Base-by-base conservation (phyloP, 352 stramenopile species). In the Globisporangium okanoganense region DNA sequence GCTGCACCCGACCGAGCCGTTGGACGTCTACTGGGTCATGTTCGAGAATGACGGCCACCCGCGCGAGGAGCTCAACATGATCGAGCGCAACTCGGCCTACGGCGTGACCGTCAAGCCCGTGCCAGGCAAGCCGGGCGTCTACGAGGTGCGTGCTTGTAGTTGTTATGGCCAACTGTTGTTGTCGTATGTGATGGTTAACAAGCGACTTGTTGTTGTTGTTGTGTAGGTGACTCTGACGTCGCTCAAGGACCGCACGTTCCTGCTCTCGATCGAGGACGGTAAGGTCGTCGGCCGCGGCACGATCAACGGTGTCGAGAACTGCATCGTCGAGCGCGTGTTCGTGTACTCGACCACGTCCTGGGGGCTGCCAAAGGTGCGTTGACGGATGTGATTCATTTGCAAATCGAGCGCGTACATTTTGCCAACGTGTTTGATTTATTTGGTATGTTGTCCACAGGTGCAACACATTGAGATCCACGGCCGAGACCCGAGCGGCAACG, bases 11-110 rank as follows among this genome's bases (percentile, higher is more conserved):
- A 64, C 62, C 38, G 82, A 95, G 64, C 84, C 86, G 61, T 71
- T 95, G 56, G 81, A 91, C 55, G 84, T 95, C 29, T 90, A 92
- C 72, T 95, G 86, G 86, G 82, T 95, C 78, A 95, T 95, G 86
- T 95, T 92, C 69, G 86, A 95, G 71, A 85, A 94, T 54, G 79
- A 90, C 54, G 84, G 84, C 65, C 56, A 82, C 63, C 80, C 82
- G 40, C 83, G 84, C 54, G 85, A 95, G 58, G 84, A 91, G 58
- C 79, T 95, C 66, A 95, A 95, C 71, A 66, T 92, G 71, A 92
- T 95, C 47, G 85, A 95, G 68, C 80, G 82, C 69, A 93, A 89
- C 71, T 91, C 81, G 62, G 85, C 82, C 36, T 95, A 95, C 72
- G 85, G 85, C 29, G 79, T 72, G 14, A 76, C 62, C n/a, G 75